Base-by-base conservation (phyloP, 2,329 filamentous ascomycete genomes). In the Aspergillus tubingensis region DNA sequence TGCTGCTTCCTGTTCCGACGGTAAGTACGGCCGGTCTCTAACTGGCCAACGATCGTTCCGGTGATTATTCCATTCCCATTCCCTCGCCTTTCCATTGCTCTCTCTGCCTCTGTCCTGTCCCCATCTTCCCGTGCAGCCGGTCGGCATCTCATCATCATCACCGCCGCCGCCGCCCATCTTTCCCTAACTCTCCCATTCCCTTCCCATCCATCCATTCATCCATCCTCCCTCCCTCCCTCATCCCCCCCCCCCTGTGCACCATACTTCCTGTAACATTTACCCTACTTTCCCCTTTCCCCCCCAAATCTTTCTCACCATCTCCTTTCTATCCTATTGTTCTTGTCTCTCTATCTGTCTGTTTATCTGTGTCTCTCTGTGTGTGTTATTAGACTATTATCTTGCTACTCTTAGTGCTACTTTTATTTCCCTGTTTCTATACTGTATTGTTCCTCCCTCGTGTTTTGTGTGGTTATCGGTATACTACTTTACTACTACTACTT, bases 41-140 rank as follows among this genome's bases (percentile, higher is more conserved):
- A 60, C 63, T 61, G 61, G 61, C 61, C 63, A 65, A 63, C 61
- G 57, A 63, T 56, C 56, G 61, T 27, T 54, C 30, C 50, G 51
- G 41, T 63, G 61, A 65, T 63, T 65, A 63, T 55, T 55, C 53
- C 53, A 55, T 55, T 54, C 52, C 60, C 57, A 58, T 59, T 58
- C 54, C 49, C 43, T 55, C 49, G 58, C 57, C 58, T 52, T 60
- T 57, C 58, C 60, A 53, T 62, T 50, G 41, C 36, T 17, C 30
- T 36, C 27, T 27, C 10, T 30, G 27, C 30, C 30, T 21, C 23
- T 30, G 44, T 50, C 25, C 39, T 30, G 27, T 30, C 27, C 10
- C 27, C 27, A 30, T 55, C 52, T 51, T 38, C 30, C 41, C 55
- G 52, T 58, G 52, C 51, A 51, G 47, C 47, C 47, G 50, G 27